phyloP scores from a whole-genome alignment of 2,329 filamentous ascomycete species.

The Fonsecaea nubica region DNA sequence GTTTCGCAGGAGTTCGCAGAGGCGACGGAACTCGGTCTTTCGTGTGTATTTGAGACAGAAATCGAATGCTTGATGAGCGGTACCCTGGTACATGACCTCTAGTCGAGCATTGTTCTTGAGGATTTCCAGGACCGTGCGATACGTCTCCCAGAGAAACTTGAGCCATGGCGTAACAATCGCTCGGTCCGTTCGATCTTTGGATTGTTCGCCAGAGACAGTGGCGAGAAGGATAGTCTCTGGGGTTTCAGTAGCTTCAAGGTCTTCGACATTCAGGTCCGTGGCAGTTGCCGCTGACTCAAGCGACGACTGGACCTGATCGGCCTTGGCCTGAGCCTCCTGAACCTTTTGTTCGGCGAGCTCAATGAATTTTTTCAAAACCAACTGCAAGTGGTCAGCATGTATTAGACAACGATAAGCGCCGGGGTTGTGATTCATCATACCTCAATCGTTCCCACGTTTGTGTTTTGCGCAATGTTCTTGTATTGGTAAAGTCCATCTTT shows the following conservation, averaged over 20 bases:
- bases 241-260: slow-evolving; percentile 95
- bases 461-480: slow-evolving; percentile 99
- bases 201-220: slow-evolving; percentile 97
- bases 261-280: slow-evolving; percentile 74
- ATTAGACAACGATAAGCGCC: slow-evolving; percentile 15
- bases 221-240: slow-evolving; percentile 97
- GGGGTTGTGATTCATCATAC: slow-evolving; percentile 53
- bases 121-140: slow-evolving; percentile 96
- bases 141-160: slow-evolving; percentile 99
- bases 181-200: slow-evolving; percentile 93
- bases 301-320: slow-evolving; percentile 88
- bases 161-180: slow-evolving; percentile 99
- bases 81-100: slow-evolving; percentile 97
- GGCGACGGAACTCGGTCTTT: slow-evolving; percentile 98
- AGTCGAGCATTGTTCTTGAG: slow-evolving; percentile 98
- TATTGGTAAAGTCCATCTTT: slow-evolving; percentile 99
- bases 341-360: slow-evolving; percentile 96
- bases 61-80: slow-evolving; percentile 96
- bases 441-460: slow-evolving; percentile 97
- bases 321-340: slow-evolving; percentile 91
- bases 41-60: slow-evolving; percentile 98
- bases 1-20: slow-evolving; percentile 97
- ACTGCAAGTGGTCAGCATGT: slow-evolving; percentile 52
- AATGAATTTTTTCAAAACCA: slow-evolving; percentile 97
- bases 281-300: slow-evolving; percentile 71